Evolutionary conservation across 306 rosid genomes (phyloP), one percentile per base, ranked within the genome.

Genomic region (Acmispon strigosus): DNA sequence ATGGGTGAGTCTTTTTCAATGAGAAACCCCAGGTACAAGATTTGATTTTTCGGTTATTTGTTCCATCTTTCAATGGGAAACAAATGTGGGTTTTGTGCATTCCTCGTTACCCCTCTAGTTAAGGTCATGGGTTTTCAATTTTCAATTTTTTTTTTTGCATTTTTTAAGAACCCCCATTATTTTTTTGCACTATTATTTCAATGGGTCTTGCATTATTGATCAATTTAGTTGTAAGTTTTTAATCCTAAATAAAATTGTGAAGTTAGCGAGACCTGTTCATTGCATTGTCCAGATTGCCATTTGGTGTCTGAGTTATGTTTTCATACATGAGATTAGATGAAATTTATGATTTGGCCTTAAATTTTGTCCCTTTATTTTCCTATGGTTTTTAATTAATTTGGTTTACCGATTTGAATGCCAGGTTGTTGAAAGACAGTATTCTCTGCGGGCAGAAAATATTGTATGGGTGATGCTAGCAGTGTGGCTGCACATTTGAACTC

Each of bases 21-120:
- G 66, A 49, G 66, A 43, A 73, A 62, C 34, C 50, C 24, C 8
- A 3, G 32, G 7, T 55, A 3, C 39, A 62, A 79, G 76, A 18
- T 72, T 79, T 64, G 74, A 16, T 76, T 72, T 83, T 76, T 73
- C 2, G 4, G 66, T 36, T 73, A 48, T 9, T 60, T 66, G 22
- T 59, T 13, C 3, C 13, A 47, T 14, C 22, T 75, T 75, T 39
- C 2, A 5, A 22, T 47, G 24, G 42, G 9, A 10, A 66, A 41
- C 10, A 11, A 16, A 49, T 69, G 19, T 52, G 74, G 77, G 72
- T 80, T 66, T 55, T 76, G 73, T 70, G 10, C 48, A 0, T 12
- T 45, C 69, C 63, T 49, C 7, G 0, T 34, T 53, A 24, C 32
- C 49, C 56, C 62, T 63, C 17, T 42, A 59, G 50, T 62, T 43